Conservation (phyloP, 805 yeast genomes). For the Starmerella floricola region DNA sequence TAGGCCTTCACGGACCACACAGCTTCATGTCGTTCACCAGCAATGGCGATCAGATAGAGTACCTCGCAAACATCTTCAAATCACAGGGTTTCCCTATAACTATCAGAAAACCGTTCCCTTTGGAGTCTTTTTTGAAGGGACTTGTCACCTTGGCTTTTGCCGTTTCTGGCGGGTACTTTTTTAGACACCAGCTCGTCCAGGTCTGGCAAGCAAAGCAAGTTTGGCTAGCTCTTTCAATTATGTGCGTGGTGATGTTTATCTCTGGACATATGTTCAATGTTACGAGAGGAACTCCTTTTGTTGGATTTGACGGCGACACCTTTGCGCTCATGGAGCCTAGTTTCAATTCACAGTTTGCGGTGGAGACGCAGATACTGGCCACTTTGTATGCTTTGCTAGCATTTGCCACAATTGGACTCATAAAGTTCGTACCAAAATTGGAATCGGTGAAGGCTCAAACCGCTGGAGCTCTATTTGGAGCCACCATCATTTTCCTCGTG, state of each 20-base stretch:
- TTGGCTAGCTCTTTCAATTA: conserved; percentile 64
- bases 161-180: conserved; percentile 11
- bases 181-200: conserved; percentile 29
- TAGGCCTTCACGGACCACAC: conserved; percentile 23
- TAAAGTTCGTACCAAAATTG: conserved; percentile 44
- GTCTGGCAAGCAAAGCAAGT: conserved; percentile 42
- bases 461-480: conserved; percentile 37
- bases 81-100: conserved; percentile 23
- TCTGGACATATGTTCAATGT: conserved; percentile 90
- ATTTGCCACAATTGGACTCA: conserved; percentile 44
- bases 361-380: conserved; percentile 79
- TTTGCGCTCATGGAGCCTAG: conserved; percentile 48
- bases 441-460: conserved; percentile 38
- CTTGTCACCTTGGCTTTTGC: conserved; percentile 14
- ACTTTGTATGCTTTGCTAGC: conserved; percentile 48
- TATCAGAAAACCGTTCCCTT: conserved; percentile 28
- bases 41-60: conserved; percentile 21
- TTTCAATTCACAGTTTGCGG: conserved; percentile 67
- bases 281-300: conserved; percentile 56
- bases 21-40: conserved; percentile 23
- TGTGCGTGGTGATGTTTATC: conserved; percentile 55
- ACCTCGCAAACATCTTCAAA: conserved; percentile 19
- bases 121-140: conserved; percentile 18
- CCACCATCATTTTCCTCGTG: conserved; percentile 38
- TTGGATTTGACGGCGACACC: conserved; percentile 35